Evolutionary conservation across 176 grass and related monocot genomes (phyloP), one percentile per base, ranked within the genome.

Genomic region (Avena eriantha): DNA sequence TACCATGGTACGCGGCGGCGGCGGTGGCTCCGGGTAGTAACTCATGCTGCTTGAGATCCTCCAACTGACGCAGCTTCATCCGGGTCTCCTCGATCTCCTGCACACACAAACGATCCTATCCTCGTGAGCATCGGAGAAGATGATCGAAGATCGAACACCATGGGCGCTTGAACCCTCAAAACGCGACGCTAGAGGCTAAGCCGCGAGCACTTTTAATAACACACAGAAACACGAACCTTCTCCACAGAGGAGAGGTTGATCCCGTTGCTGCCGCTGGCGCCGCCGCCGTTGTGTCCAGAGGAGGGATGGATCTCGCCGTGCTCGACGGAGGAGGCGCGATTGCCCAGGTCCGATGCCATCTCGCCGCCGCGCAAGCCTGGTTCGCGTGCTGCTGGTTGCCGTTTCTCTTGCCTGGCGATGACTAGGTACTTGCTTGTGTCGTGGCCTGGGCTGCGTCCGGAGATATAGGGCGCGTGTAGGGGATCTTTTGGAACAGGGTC

Each of bases 21-120:
- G 72, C 9, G 46, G 72, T 45, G 71, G 24, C 39, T 41, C 6
- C 72, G 47, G 73, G 23, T 51, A 76, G 80, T n/a, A 83, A 78
- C 86, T 77, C 80, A 18, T 31, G 16, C 23, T 73, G 21, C n/a
- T 73, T 43, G n/a, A 82, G 79, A 48, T 88, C 67, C 86, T 83
- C 60, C 72, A 88, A 23, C 80, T 83, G 49, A 61, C 39, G 80
- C 80, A 88, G 50, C 61, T 80, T 81, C 61, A 35, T 88, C 80
- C 60, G 72, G 72, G 83, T 88, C 31, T 69, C 72, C 24, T 83
- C 86, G 65, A 88, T 77, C 72, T 88, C 72, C 80, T 88, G 80
- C 86, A 59, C 4, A 76, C 46, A 29, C 49, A 59, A 58, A 22
- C 71, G 54, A 82, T 34, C 80, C 86, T 83, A 68, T 68, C 80